Conservation (phyloP, 73 alveolate species). For the Paramecium caudatum region DNA sequence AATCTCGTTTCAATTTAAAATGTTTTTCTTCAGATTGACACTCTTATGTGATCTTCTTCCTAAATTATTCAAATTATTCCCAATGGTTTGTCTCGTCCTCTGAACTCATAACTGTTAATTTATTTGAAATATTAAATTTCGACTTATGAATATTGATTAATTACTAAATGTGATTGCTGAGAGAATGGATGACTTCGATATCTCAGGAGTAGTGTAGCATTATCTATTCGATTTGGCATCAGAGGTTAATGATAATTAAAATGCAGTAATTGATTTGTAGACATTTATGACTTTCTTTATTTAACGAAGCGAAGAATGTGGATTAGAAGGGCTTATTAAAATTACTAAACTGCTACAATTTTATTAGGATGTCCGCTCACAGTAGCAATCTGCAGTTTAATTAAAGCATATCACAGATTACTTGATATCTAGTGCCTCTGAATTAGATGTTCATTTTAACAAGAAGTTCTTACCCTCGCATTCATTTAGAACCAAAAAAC, state of each 20-base stretch:
- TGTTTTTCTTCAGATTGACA: slow-evolving; percentile 60
- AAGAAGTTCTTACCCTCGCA: slow-evolving; percentile 31
- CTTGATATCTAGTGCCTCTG: not conserved
- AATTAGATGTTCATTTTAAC: slow-evolving; percentile 14
- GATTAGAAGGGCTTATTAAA: slow-evolving; percentile 9
- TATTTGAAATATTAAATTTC: slow-evolving; percentile 34
- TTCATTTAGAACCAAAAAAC: not conserved
- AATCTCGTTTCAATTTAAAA: slow-evolving; percentile 26
- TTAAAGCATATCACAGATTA: slow-evolving; percentile 50
- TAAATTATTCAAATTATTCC: slow-evolving; percentile 66
- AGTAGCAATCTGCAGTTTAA: not conserved
- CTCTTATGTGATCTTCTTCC: slow-evolving; percentile 35
- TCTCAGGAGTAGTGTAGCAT: not conserved
- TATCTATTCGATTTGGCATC: slow-evolving; percentile 36
- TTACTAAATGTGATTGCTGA: slow-evolving; percentile 36
- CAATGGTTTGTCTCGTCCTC: slow-evolving; percentile 43
- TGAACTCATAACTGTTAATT: slow-evolving; percentile 35
- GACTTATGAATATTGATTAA: slow-evolving; percentile 50
- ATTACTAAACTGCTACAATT: slow-evolving; percentile 8
- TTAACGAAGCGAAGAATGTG: slow-evolving; percentile 13
- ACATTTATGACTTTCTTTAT: slow-evolving; percentile 35
- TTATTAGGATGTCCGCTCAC: slow-evolving; percentile 1
- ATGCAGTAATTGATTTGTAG: not conserved
- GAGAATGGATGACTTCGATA: slow-evolving; percentile 26
- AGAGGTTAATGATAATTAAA: slow-evolving; percentile 5